These are phyloP conservation scores for Pelargonium citronellum DNA, from an alignment of 441 rosid genomes.

Conservation along the genomic window DNA sequence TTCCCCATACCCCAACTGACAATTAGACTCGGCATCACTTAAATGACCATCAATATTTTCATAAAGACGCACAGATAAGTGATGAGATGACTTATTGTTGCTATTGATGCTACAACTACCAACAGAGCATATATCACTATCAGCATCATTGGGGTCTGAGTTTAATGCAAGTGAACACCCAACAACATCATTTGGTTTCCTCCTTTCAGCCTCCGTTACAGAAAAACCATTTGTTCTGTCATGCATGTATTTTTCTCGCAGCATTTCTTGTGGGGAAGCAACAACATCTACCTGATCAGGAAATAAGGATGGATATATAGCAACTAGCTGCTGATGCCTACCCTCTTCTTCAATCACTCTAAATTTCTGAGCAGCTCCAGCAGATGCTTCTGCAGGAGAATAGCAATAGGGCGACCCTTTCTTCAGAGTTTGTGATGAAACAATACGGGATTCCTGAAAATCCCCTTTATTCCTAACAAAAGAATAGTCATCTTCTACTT, in stretches of 20 bases:
- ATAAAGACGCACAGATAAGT: constrained; percentile 23
- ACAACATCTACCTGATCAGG: constrained; percentile 27
- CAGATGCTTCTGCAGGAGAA: constrained; percentile 28
- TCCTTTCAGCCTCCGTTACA: constrained; percentile 32
- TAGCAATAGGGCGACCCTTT: constrained; percentile 28
- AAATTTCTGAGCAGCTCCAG: constrained; percentile 27
- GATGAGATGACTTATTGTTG: constrained; percentile 24
- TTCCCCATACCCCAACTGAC: constrained; percentile 24
- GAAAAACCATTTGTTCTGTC: constrained; percentile 25
- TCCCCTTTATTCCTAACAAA: constrained; percentile 27
- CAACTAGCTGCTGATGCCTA: constrained; percentile 22
- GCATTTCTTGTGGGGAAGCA: constrained; percentile 30
- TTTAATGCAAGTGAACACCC: constrained; percentile 25
- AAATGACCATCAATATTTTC: constrained; percentile 25
- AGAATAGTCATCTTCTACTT: constrained; percentile 22
- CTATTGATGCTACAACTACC: constrained; percentile 41
- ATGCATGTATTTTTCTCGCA: constrained; percentile 27
- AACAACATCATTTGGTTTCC: constrained; percentile 29
- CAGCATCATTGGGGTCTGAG: constrained; percentile 27
- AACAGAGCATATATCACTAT: constrained; percentile 34
- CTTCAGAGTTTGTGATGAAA: constrained; percentile 32
- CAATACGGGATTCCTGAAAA: constrained; percentile 25
- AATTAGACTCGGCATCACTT: constrained; percentile 54
- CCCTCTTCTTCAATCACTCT: constrained; percentile 35
- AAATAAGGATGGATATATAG: constrained; percentile 23